Conservation (phyloP, 1,139 yeast genomes). For the Hansenula sp. region DNA sequence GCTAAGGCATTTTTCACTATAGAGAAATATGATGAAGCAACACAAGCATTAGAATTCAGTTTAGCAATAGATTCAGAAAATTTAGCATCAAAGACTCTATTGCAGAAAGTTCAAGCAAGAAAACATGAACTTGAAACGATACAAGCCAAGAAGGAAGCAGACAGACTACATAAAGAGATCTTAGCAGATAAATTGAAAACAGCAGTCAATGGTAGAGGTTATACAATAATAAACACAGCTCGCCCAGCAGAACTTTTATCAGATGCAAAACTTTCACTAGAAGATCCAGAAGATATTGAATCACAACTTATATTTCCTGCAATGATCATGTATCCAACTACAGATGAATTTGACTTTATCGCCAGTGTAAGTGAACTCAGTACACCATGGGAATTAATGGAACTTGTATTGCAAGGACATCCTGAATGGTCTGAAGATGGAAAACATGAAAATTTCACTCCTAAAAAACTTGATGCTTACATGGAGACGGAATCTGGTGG, state of each 20-base stretch:
- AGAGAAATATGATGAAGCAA: conserved; percentile 68
- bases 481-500: conserved; percentile 87
- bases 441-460: conserved; percentile 53
- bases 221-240: conserved; percentile 42
- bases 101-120: conserved; percentile 37
- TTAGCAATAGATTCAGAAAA: conserved; percentile 55
- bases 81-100: conserved; percentile 42
- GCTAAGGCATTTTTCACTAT: conserved; percentile 76
- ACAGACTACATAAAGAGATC: conserved; percentile 25
- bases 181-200: conserved; percentile 36
- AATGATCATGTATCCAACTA: conserved; percentile 75
- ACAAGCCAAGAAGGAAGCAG: conserved; percentile 23
- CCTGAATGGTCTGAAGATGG: conserved; percentile 68
- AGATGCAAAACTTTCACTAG: conserved; percentile 44
- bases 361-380: conserved; percentile 69
- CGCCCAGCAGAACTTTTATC: conserved; percentile 38
- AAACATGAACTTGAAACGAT: conserved; percentile 26
- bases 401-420: conserved; percentile 57
- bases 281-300: conserved; percentile 67
- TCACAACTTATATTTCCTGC: conserved; percentile 81
- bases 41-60: conserved; percentile 63
- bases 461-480: conserved; percentile 62
- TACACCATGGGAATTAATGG: conserved; percentile 56
- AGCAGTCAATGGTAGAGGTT: conserved; percentile 55
- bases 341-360: conserved; percentile 78